Evolutionary conservation across 2,329 filamentous ascomycete species (phyloP).

Genomic region (Aspergillus fumigatiaffinis): DNA sequence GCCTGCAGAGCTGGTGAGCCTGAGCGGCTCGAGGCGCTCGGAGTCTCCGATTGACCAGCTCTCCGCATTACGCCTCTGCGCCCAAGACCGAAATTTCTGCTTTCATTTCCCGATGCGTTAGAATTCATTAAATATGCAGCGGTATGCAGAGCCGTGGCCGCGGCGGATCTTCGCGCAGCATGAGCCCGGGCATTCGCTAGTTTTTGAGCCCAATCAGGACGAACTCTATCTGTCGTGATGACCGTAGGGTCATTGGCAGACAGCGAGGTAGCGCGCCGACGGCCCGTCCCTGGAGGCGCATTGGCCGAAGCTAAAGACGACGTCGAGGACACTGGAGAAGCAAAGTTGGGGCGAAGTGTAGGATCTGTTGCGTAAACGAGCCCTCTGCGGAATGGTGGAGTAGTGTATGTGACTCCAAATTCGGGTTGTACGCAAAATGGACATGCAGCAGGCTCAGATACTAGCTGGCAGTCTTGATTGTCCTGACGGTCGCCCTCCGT

Average conservation of each 20-base stretch:
- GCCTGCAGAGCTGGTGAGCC: slow-evolving; percentile 42
- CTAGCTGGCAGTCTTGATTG: slow-evolving; percentile 57
- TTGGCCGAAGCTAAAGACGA: slow-evolving; percentile 67
- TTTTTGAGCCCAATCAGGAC: slow-evolving; percentile 93
- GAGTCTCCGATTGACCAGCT: slow-evolving; percentile 31
- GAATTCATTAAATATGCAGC: slow-evolving; percentile 84
- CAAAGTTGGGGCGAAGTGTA: slow-evolving; percentile 47
- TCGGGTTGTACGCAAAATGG: slow-evolving; percentile 94
- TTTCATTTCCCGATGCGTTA: slow-evolving; percentile 39
- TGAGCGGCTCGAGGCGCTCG: slow-evolving; percentile 31
- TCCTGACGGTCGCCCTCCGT: slow-evolving; percentile 33
- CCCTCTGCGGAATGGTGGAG: slow-evolving; percentile 83
- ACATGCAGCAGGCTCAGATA: slow-evolving; percentile 87
- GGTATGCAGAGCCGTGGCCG: slow-evolving; percentile 89
- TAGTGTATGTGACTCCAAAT: slow-evolving; percentile 92
- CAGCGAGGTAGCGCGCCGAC: slow-evolving; percentile 63
- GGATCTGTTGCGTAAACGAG: slow-evolving; percentile 62
- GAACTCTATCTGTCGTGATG: slow-evolving; percentile 85
- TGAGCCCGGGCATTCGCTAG: slow-evolving; percentile 79
- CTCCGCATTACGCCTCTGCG: slow-evolving; percentile 50
- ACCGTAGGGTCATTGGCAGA: slow-evolving; percentile 82
- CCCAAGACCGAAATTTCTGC: slow-evolving; percentile 53
- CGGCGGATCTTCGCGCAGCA: slow-evolving; percentile 79
- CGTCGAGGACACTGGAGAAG: slow-evolving; percentile 79
- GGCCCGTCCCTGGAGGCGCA: slow-evolving; percentile 33